Evolutionary conservation across 352 stramenopile species (phyloP).

Genomic region (Globisporangium camurandrum): DNA sequence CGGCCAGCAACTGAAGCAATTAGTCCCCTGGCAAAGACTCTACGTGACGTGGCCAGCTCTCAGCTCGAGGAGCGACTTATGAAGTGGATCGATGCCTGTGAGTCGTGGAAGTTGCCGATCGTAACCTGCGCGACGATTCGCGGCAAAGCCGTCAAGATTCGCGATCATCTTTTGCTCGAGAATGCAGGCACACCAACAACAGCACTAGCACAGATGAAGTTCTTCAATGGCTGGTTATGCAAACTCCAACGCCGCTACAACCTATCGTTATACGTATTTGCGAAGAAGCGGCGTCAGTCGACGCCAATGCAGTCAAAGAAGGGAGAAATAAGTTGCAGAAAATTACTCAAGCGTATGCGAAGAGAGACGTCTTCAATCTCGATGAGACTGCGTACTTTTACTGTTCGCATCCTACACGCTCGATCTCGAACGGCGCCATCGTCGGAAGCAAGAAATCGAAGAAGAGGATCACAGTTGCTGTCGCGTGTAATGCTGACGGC

Average conservation of each 20-base stretch:
- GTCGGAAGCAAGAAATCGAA: conserved; percentile 2
- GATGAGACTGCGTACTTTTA: conserved; percentile 15
- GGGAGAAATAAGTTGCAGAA: neutral
- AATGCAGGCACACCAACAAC: neutral
- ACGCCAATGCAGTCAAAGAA: neutral
- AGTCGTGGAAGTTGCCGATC: neutral
- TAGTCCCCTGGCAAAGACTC: too few relatives aligned
- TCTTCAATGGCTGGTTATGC: conserved; percentile 21
- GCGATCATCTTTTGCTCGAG: neutral
- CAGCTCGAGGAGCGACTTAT: neutral
- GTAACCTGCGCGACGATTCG: neutral
- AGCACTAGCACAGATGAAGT: conserved; percentile 9
- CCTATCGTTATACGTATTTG: conserved; percentile 7
- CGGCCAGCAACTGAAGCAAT: too few relatives aligned
- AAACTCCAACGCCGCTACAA: conserved; percentile 9
- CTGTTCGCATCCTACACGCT: neutral
- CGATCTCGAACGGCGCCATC: conserved; percentile 1
- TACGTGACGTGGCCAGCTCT: too few relatives aligned
- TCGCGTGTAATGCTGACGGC: conserved; percentile 3
- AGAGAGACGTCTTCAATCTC: conserved; percentile 14
- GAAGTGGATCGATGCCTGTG: neutral
- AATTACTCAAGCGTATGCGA: conserved; percentile 5
- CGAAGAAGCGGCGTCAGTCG: conserved; percentile 7
- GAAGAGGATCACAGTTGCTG: conserved; percentile 4
- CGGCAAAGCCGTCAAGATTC: neutral